phyloP scores from a whole-genome alignment of 306 rosid species.

The Lotus japonicus region DNA sequence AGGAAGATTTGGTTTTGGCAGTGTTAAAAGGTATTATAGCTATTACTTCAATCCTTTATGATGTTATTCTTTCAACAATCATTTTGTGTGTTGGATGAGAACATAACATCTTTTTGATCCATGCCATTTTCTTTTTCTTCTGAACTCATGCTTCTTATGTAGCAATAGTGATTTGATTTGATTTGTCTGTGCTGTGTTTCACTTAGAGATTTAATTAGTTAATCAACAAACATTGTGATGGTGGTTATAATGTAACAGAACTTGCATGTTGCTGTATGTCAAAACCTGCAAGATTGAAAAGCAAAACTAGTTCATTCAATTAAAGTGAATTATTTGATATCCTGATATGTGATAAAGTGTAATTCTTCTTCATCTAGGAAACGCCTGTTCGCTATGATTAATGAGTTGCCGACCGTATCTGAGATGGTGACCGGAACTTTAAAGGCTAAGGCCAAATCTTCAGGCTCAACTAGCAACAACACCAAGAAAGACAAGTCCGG shows the following conservation, averaged over 20 bases:
- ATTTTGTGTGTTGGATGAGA: neutral
- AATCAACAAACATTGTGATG: no score
- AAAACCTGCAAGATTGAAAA: neutral
- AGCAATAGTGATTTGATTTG: neutral
- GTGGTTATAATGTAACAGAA: no score
- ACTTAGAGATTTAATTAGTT: no score
- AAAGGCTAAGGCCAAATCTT: conserved; percentile 51
- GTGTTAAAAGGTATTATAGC: conserved; percentile 24
- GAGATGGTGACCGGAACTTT: conserved; percentile 48
- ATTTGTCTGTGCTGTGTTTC: no score
- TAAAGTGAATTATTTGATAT: neutral
- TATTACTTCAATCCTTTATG: neutral
- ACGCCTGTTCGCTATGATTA: conserved; percentile 56
- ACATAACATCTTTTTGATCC: neutral
- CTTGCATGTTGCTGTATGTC: neutral
- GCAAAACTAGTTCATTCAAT: neutral
- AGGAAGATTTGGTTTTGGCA: conserved; percentile 38
- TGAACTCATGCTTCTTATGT: neutral
- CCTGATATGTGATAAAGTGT: neutral
- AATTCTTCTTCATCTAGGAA: conserved; percentile 35
- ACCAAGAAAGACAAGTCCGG: conserved; percentile 56
- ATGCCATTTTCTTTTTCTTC: neutral
- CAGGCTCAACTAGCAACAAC: conserved; percentile 45
- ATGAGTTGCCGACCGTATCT: conserved; percentile 60
- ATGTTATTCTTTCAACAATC: neutral